phyloP scores from a whole-genome alignment of 139 green algal genomes.

The Coccomyxa sp. region DNA sequence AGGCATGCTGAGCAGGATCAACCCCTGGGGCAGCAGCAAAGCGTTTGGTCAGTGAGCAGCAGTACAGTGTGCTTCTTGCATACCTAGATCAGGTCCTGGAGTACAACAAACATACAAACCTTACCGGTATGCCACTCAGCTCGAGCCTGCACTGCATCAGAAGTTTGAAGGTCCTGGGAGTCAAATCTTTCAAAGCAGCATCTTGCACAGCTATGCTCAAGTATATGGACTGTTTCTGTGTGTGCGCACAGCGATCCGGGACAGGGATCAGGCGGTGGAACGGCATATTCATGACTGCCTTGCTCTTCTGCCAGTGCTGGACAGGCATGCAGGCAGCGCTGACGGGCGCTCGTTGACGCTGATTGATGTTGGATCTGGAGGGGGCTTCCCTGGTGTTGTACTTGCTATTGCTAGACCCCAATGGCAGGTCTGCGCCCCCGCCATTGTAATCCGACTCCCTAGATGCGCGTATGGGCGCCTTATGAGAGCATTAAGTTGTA shows the following conservation, averaged over 20 bases:
- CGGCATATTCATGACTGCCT: constrained; percentile 76
- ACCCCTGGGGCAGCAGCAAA: too few species aligned
- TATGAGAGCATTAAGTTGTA: too few species aligned
- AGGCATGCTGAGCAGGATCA: too few species aligned
- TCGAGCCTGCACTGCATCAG: background rate
- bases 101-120: constrained; percentile 70
- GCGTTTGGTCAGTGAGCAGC: too few species aligned
- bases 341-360: constrained; percentile 26
- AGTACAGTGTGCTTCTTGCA: background rate
- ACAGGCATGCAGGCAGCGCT: constrained; percentile 10
- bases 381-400: constrained; percentile 81
- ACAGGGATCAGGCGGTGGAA: constrained; percentile 46
- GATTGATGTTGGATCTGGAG: constrained; percentile 88
- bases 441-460: background rate
- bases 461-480: too few species aligned
- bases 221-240: too few species aligned
- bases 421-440: constrained; percentile 40
- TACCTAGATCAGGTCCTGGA: constrained; percentile 69
- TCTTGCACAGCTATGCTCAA: too few species aligned
- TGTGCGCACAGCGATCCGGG: constrained; percentile 46
- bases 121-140: constrained; percentile 53
- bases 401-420: constrained; percentile 71
- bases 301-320: constrained; percentile 70
- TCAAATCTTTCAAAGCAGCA: too few species aligned
- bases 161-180: background rate